Evolutionary conservation across 331 rosid species (phyloP).

Genomic region (Saraca asoca): DNA sequence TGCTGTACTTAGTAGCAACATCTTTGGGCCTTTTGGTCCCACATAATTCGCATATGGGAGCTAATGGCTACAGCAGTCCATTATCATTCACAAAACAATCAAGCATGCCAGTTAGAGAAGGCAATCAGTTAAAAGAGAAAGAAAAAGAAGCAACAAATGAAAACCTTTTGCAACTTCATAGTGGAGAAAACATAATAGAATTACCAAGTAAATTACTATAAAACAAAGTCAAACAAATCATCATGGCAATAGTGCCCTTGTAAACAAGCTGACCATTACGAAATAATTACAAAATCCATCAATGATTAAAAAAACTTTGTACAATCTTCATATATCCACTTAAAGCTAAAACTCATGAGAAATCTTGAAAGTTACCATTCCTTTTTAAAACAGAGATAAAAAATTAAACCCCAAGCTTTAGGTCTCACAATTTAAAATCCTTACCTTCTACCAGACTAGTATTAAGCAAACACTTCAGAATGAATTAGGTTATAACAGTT

Average conservation of each 20-base stretch:
- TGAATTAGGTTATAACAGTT: neutral
- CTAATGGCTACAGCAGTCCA: conserved; percentile 58
- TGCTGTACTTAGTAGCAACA: conserved; percentile 47
- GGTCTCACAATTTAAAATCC: neutral
- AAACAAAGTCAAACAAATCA: neutral
- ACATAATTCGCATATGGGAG: conserved; percentile 78
- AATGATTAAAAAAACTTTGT: neutral
- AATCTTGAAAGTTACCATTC: neutral
- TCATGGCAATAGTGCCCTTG: neutral
- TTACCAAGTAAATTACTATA: too few relatives aligned
- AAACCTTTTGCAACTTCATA: neutral
- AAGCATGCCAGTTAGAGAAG: neutral
- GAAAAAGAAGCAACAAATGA: neutral
- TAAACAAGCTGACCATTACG: neutral
- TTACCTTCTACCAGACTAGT: neutral
- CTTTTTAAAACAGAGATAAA: neutral
- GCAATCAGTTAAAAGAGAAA: neutral
- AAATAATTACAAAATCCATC: neutral
- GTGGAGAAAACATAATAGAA: neutral
- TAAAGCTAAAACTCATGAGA: neutral
- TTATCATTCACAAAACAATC: conserved; percentile 38
- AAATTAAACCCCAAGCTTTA: neutral
- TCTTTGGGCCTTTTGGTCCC: conserved; percentile 60
- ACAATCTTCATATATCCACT: neutral
- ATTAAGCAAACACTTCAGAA: conserved; percentile 5